Conservation (phyloP, 768 basidiomycete species). For the Stropharia rugosoannulata region DNA sequence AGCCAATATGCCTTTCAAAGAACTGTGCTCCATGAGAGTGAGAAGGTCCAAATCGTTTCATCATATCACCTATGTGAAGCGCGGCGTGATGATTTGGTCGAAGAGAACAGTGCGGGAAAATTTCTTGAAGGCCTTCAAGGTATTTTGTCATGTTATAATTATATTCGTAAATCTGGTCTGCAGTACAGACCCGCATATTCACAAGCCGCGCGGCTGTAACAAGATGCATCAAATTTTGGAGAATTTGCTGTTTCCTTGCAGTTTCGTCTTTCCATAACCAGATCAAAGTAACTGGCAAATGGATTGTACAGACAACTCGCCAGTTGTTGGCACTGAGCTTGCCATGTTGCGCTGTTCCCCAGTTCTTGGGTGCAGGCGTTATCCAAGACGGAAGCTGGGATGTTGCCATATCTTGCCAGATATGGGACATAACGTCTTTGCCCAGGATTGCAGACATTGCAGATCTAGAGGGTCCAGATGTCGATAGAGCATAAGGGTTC, state of each 20-base stretch:
- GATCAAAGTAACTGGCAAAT: constrained; percentile 27
- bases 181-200: constrained; percentile 18
- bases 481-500: too few species aligned
- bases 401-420: constrained; percentile 29
- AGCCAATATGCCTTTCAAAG: constrained; percentile 28
- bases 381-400: constrained; percentile 32
- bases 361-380: constrained; percentile 24
- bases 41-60: constrained; percentile 21
- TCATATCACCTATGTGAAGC: constrained; percentile 20
- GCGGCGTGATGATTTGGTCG: constrained; percentile 22
- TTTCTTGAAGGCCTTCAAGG: constrained; percentile 1
- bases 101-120: constrained; percentile 18
- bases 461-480: background rate
- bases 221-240: constrained; percentile 28
- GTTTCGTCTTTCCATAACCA: constrained; percentile 18
- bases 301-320: constrained; percentile 25
- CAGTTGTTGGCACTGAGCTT: constrained; percentile 32
- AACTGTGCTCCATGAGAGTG: constrained; percentile 23
- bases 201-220: constrained; percentile 22
- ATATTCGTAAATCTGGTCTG: constrained; percentile 18
- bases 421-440: constrained; percentile 22
- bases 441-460: constrained; percentile 21
- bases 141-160: constrained; percentile 20
- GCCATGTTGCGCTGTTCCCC: constrained; percentile 27
- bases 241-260: constrained; percentile 16